phyloP scores from a whole-genome alignment of 148 eudicot species.

The Gaultheria prostrata region DNA sequence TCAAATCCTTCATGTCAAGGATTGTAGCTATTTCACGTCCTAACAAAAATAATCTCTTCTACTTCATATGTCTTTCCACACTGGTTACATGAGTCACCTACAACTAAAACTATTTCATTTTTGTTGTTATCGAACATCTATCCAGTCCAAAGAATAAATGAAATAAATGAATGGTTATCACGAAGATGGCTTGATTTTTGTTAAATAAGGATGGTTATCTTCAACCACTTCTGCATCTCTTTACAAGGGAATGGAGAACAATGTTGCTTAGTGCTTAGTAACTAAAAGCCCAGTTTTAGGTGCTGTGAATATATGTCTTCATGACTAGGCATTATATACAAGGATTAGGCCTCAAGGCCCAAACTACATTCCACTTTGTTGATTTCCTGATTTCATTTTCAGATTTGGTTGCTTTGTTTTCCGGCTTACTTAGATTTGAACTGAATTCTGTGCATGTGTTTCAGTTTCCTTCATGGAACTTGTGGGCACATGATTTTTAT shows the following conservation, averaged over 20 bases:
- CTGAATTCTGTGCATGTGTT: background rate
- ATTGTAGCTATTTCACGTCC: background rate
- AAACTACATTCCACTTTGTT: background rate
- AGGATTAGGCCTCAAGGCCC: background rate
- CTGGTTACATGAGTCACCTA: background rate
- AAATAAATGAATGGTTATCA: too few relatives aligned
- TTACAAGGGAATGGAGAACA: background rate
- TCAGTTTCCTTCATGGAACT: background rate
- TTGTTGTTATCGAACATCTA: background rate
- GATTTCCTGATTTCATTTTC: background rate
- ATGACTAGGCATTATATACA: background rate
- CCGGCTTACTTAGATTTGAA: background rate
- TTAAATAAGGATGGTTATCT: too few relatives aligned
- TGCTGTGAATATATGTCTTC: background rate
- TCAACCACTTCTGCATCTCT: background rate
- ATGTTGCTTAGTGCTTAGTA: conserved; percentile 1
- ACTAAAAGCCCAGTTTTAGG: background rate
- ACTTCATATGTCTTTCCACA: background rate
- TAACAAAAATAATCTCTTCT: background rate
- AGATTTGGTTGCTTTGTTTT: background rate
- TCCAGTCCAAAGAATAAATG: conserved; percentile 97
- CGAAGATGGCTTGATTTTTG: too few relatives aligned
- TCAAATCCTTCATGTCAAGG: background rate
- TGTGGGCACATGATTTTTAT: background rate
- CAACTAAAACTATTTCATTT: background rate